Evolutionary conservation across 352 stramenopile genomes (phyloP), one percentile per base, ranked within the genome.

Genomic region (Phytophthora vignae): DNA sequence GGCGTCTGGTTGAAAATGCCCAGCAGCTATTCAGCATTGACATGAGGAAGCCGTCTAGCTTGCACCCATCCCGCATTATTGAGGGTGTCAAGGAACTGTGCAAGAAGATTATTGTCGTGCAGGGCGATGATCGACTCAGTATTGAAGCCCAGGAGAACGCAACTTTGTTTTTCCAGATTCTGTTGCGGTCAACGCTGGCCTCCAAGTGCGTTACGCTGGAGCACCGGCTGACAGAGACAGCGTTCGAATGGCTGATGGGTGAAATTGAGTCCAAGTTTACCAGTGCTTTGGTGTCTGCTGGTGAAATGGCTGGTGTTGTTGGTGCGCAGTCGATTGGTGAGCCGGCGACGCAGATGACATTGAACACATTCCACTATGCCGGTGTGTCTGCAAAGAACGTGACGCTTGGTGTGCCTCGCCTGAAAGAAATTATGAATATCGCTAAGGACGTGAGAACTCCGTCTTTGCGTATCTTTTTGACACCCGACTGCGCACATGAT

Each of bases 361-460:
- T 99, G 59, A 99, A 99, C 86, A 99, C 98, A 54, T 99, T 99
- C 86, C 98, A 99, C 83, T 99, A 99, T 77, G 98, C 98, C 71
- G 91, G 98, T 94, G 97, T 99, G 68, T 98, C 94, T 50, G 97
- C 98, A 19, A 99, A 99, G 84, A 99, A 99, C 90, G 98, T 99
- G 17, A 99, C 98, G 40, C 92, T 99, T 31, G 98, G 98, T 90
- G 98, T 99, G 49, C 98, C 98, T 58, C 94, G 98, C 59, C 78
- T 99, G 68, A 99, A 99, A 83, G 98, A 99, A 90, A 99, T 99
- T 69, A 99, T 99, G 77, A 99, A 99, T 72, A 98, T 99, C 49
- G 97, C 97, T 12, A 99, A 99, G 83, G 97, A 98, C 40, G 95
- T 99, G 33, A 98, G 98, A 71, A 99, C 98, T 5, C 98, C 98